Base-by-base conservation (phyloP, 179 eudicot species). In the Gypsophila paniculata region DNA sequence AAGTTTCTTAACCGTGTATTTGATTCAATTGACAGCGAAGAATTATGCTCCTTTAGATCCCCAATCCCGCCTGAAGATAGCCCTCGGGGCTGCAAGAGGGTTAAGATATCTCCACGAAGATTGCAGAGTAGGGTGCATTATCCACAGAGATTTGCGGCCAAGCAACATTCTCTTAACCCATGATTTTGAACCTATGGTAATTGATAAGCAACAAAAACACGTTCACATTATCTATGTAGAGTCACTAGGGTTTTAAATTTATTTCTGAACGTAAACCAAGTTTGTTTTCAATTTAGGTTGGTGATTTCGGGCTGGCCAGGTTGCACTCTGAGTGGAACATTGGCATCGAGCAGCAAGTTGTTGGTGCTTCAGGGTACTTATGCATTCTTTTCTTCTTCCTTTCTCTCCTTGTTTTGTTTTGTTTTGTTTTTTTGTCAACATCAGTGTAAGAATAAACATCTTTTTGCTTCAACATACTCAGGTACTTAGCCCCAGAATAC, bases 21-120 rank as follows among this genome's bases (percentile, higher is more conserved):
- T 76, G 62, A 29, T 75, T 25, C 64, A 69, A 58, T 51, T 76
- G 44, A 25, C 79, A 91, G 96, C 90, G 61, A 84, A 75, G 23
- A 78, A 81, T 58, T 79, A 83, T 29, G 72, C 81, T 48, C 55
- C 82, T 61, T 69, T 90, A 73, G 89, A 87, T 77, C 87, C 90
- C 76, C 75, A 81, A 22, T 83, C 86, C 69, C 89, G 96, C 55
- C 70, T 87, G 72, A 88, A 81, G 82, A 85, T 92, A 78, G 96
- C 98, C 25, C 72, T 82, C 61, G 93, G 96, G 46, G 83, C 88
- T 59, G 98, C 98, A 51, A 87, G 96, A 78, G 98, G 98, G 6
- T 81, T 92, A 82, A 78, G 98, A 64, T 92, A 92, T 71, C 92
- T 92, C 51, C 98, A 92, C 72, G 98, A 92, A 82, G 98, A 92